Conservation (phyloP, 306 rosid species). For the Medicago arabica region DNA sequence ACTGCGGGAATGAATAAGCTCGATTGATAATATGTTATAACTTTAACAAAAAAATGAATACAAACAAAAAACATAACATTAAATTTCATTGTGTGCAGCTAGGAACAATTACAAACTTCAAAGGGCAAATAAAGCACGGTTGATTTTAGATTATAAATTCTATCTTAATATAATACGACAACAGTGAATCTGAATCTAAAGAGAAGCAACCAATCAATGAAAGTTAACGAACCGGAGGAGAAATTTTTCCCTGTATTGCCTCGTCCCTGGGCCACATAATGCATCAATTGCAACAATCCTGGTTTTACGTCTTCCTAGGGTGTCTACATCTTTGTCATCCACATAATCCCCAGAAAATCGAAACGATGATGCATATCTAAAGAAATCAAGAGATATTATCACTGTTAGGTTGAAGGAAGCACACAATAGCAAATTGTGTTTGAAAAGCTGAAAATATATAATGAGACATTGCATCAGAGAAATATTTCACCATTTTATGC, state of each 20-base stretch:
- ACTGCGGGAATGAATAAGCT: constrained; percentile 61
- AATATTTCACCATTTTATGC: constrained; percentile 4
- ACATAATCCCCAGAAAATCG: constrained; percentile 75
- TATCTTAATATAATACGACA: background rate
- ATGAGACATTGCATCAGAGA: constrained; percentile 26
- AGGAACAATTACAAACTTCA: background rate
- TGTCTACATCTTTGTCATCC: constrained; percentile 66
- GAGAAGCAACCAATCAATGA: constrained; percentile 31
- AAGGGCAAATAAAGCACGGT: background rate
- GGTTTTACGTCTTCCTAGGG: constrained; percentile 77
- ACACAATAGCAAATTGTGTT: constrained; percentile 3
- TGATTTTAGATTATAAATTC: background rate
- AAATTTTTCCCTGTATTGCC: constrained; percentile 66
- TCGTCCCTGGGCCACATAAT: constrained; percentile 73
- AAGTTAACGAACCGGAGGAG: constrained; percentile 74
- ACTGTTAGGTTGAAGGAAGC: constrained; percentile 38
- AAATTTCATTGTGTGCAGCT: background rate
- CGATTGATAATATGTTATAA: constrained; percentile 27
- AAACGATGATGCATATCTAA: constrained; percentile 87
- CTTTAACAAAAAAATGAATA: background rate
- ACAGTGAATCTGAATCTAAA: background rate
- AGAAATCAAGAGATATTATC: constrained; percentile 41
- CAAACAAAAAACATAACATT: background rate
- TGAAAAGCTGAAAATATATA: background rate
- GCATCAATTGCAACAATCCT: constrained; percentile 89